Percentiles rank a stretch among this genome's conserved stretches.
Conservation (phyloP, 257 asterid genomes). For the Rauvolfia tetraphylla region DNA sequence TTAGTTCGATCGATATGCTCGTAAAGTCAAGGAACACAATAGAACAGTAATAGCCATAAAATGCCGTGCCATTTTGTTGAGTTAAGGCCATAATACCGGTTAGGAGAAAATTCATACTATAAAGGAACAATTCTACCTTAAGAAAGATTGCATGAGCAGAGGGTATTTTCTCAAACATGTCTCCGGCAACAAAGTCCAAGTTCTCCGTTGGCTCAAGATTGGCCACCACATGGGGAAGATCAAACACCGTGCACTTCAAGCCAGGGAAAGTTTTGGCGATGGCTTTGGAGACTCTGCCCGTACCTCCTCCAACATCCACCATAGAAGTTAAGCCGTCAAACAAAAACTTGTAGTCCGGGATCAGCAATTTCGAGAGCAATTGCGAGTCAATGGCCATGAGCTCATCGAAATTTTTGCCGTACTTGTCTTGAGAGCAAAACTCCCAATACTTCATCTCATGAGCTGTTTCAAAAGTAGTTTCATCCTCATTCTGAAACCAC, state of each 20-base stretch:
- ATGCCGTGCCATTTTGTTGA: too few species aligned
- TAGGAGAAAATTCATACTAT: too few species aligned
- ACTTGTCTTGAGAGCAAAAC: background rate
- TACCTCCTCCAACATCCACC: conserved; percentile 1
- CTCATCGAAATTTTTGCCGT: background rate
- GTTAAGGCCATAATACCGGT: too few species aligned
- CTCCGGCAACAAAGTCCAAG: background rate
- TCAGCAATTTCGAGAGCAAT: background rate
- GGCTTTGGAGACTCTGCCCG: background rate
- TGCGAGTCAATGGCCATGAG: conserved; percentile 18
- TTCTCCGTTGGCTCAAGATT: background rate
- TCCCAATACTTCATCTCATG: background rate
- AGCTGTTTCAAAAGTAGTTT: background rate
- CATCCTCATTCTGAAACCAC: conserved; percentile 7
- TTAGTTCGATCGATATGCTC: too few species aligned
- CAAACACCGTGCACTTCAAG: conserved; percentile 3
- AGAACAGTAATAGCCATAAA: too few species aligned
- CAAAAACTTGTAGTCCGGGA: background rate
- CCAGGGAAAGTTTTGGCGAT: background rate
- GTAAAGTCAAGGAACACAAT: too few species aligned
- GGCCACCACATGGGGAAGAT: background rate
- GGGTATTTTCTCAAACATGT: too few species aligned
- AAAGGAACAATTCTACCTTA: too few species aligned
- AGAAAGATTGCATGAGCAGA: too few species aligned
- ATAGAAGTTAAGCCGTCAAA: conserved; percentile 14